These are phyloP conservation scores for Entrophospora sp. DNA, from an alignment of 192 early-diverging fungal species.

Conservation along the genomic window DNA sequence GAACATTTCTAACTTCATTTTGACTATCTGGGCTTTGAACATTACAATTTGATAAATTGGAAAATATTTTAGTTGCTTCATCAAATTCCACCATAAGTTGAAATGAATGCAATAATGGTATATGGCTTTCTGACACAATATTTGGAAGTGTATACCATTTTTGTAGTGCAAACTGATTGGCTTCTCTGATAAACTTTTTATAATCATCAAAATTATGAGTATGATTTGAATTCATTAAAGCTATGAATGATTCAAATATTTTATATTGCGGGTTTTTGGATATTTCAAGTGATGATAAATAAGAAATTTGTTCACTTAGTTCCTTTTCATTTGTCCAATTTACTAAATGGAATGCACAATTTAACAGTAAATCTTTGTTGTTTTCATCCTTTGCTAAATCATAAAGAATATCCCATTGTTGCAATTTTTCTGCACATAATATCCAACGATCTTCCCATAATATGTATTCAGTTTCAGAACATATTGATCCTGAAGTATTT, in stretches of 20 bases:
- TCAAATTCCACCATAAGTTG: conserved; percentile 94
- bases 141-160: conserved; percentile 86
- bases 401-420: conserved; percentile 95
- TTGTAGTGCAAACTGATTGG: conserved; percentile 72
- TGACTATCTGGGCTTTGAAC: conserved; percentile 47
- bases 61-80: conserved; percentile 89
- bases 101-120: conserved; percentile 83
- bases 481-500: conserved; percentile 72
- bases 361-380: conserved; percentile 77
- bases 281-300: conserved; percentile 51
- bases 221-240: conserved; percentile 60
- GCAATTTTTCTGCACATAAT: conserved; percentile 75
- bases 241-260: conserved; percentile 81
- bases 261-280: conserved; percentile 59
- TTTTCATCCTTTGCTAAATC: conserved; percentile 89
- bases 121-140: conserved; percentile 78
- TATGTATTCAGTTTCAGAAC: conserved; percentile 90
- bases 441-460: conserved; percentile 99
- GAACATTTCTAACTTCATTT: conserved; percentile 78
- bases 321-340: conserved; percentile 87
- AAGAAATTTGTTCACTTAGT: conserved; percentile 55
- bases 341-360: conserved; percentile 90
- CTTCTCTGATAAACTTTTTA: conserved; percentile 74
- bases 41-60: conserved; percentile 68
- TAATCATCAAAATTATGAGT: conserved; percentile 59